Evolutionary conservation across 495 filamentous ascomycete genomes (phyloP).

Genomic region (Astrocystis sublimbata): DNA sequence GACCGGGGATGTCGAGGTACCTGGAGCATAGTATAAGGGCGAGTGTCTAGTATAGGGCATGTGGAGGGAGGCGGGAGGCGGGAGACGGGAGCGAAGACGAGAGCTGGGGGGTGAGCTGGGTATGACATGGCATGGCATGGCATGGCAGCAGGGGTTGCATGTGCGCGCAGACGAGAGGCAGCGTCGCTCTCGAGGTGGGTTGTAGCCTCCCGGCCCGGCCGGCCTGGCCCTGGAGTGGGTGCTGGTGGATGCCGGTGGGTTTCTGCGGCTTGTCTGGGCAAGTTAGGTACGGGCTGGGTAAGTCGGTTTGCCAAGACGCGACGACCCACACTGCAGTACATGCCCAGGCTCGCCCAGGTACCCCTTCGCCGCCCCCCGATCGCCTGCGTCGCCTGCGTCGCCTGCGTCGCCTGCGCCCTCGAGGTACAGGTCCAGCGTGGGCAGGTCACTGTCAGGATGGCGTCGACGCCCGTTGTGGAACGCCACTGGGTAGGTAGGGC

Average conservation of each 20-base stretch:
- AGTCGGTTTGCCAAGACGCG: background rate
- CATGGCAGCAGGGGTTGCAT: slow-evolving; percentile 9
- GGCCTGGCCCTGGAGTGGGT: slow-evolving; percentile 6
- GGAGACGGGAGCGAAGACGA: background rate
- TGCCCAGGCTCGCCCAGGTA: no score
- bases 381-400: no score
- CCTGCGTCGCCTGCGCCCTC: no score
- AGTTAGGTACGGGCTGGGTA: no score
- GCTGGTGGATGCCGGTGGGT: background rate
- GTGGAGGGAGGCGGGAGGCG: background rate
- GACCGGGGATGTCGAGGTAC: no score
- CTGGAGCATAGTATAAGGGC: no score
- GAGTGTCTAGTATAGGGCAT: background rate
- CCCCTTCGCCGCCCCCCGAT: no score
- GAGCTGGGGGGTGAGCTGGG: background rate
- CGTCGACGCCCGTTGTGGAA: slow-evolving; percentile 1
- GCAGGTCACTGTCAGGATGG: background rate
- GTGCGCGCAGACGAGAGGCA: slow-evolving; percentile 1
- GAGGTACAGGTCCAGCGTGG: no score
- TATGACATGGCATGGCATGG: background rate
- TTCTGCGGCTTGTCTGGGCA: background rate
- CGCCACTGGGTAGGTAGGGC: no score
- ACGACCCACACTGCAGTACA: no score
- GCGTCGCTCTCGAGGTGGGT: background rate
- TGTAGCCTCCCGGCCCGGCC: slow-evolving; percentile 12